phyloP scores from a whole-genome alignment of 1,284 basidiomycete genomes.

The Malassezia sp. region DNA sequence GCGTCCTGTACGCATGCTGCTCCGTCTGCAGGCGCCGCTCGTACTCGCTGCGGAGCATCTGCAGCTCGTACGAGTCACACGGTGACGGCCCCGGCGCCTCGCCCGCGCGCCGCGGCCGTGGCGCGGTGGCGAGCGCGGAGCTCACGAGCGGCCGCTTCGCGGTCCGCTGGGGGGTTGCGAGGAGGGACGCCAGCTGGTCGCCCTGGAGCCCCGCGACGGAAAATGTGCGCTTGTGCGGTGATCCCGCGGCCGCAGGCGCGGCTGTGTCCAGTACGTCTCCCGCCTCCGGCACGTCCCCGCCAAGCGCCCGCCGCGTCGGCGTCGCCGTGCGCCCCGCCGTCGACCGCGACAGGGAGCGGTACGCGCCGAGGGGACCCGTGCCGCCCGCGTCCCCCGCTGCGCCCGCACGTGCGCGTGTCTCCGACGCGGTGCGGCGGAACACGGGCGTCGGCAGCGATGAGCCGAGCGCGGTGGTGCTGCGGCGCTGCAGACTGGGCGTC shows the following conservation, averaged over 20 bases:
- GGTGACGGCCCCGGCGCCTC: not conserved
- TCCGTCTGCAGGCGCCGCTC: conserved; percentile 30
- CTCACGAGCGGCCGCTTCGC: not conserved
- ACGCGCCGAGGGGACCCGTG: conserved; percentile 8
- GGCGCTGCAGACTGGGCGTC: not conserved
- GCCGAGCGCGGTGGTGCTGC: conserved; percentile 1
- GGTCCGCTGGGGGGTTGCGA: not conserved
- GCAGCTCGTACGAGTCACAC: conserved; percentile 22
- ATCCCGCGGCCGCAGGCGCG: too few relatives aligned
- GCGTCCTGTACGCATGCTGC: conserved; percentile 24
- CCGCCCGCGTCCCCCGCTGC: not conserved
- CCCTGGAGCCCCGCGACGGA: too few relatives aligned
- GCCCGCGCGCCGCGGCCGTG: not conserved
- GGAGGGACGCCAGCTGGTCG: too few relatives aligned
- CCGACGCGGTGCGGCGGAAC: conserved; percentile 1
- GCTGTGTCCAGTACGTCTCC: not conserved
- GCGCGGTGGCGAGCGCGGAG: not conserved
- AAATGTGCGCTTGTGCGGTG: too few relatives aligned
- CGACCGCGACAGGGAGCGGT: conserved; percentile 5
- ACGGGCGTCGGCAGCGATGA: conserved; percentile 10
- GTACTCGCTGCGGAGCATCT: conserved; percentile 26
- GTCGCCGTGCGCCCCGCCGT: too few relatives aligned
- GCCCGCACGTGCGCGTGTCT: not conserved
- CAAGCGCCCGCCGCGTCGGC: too few relatives aligned
- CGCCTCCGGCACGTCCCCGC: not conserved